A percentile compares a stretch with the other conserved stretches of the same genome.
Evolutionary conservation across 345 rosid species (phyloP).

Genomic region (Mangifera indica): DNA sequence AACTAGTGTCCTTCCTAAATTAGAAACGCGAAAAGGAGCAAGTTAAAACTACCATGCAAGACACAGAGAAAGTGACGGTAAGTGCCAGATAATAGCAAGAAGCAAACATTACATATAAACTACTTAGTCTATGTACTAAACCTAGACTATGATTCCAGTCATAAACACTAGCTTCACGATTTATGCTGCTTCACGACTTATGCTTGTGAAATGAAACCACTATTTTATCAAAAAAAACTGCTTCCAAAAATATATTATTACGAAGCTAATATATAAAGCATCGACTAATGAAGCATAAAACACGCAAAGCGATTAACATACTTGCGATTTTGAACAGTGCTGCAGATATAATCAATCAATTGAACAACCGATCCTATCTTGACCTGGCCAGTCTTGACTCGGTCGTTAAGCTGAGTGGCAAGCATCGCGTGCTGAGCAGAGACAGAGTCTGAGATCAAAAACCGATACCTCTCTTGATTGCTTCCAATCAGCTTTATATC

Average conservation of each 20-base stretch:
- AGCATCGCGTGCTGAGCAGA: conserved; percentile 76
- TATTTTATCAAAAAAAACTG: too few relatives aligned
- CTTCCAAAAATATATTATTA: too few relatives aligned
- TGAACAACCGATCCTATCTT: conserved; percentile 77
- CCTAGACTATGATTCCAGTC: too few relatives aligned
- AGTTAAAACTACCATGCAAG: too few relatives aligned
- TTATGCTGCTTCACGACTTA: too few relatives aligned
- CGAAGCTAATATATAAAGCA: too few relatives aligned
- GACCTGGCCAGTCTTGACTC: conserved; percentile 53
- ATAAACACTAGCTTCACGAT: too few relatives aligned
- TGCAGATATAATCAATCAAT: conserved; percentile 81
- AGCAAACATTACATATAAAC: neutral
- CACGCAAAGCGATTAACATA: conserved; percentile 20
- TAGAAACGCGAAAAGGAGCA: too few relatives aligned
- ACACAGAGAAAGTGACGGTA: too few relatives aligned
- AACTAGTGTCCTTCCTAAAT: too few relatives aligned
- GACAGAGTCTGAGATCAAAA: conserved; percentile 65
- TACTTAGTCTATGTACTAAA: neutral
- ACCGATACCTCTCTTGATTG: conserved; percentile 70
- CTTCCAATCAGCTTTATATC: conserved; percentile 62
- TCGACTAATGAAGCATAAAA: neutral
- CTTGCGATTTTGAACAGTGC: conserved; percentile 67
- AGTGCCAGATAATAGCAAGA: too few relatives aligned
- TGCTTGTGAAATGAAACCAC: too few relatives aligned
- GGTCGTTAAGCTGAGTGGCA: conserved; percentile 79